Base-by-base conservation (phyloP, 179 eudicot genomes). In the Beta corolliflora region DNA sequence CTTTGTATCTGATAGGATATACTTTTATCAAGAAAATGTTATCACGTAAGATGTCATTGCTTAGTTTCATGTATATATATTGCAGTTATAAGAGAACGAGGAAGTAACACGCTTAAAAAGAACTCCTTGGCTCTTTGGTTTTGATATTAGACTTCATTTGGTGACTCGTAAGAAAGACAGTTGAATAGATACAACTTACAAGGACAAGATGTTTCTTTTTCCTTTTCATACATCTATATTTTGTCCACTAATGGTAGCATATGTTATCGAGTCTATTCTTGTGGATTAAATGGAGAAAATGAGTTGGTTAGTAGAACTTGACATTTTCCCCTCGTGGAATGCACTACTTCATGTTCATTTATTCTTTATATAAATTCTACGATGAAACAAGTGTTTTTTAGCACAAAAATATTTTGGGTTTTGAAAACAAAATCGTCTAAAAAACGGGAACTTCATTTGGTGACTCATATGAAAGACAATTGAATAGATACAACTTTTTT, bases 181-280 rank as follows among this genome's bases (percentile, higher is more conserved):
- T 77, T 76, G 59, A 36, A 58, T 56, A 58, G 71, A 81, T 68
- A 68, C 41, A 36, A 36, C 41, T 36, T 25, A 63, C 69, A 61
- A 12, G 29, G 79, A 78, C 73, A 78, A 66, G 72, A n/a, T 55
- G 29, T 52, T 59, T 52, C 29, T 48, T 64, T 77, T 66, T 74
- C 50, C 45, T n/a, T 64, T 80, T 63, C 72, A 64, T 19, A 65
- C 78, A 80, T 54, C 23, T 52, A 13, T 29, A 50, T 63, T 77
- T 48, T 63, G 54, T 53, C 71, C 77, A 63, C 25, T 44, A 63
- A 61, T 60, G 36, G 21, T 15, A 23, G 63, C 31, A 64, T 18
- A 78, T 16, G 61, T 73, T 73, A 64, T 73, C 82, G n/a, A n/a
- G 36, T 69, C 61, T 66, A 10, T 65, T 73, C 71, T 61, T 52